Conservation (phyloP, 805 yeast species). For the Geotrichum ghanense region DNA sequence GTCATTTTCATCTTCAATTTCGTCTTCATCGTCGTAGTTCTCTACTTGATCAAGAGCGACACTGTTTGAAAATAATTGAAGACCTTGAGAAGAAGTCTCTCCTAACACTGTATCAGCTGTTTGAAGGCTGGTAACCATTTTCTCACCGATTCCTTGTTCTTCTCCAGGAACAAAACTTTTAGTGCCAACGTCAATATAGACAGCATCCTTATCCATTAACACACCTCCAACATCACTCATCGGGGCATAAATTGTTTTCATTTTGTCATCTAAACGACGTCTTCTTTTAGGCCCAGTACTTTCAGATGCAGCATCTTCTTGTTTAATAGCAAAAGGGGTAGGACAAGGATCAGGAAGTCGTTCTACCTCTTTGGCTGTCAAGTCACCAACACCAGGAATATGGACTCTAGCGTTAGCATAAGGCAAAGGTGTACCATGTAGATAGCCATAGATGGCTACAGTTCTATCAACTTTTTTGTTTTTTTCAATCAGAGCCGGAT, state of each 20-base stretch:
- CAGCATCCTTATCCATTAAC: conserved; percentile 93
- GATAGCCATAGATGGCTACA: conserved; percentile 84
- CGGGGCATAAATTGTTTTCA: conserved; percentile 92
- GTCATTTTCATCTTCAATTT: conserved; percentile 31
- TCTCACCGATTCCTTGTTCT: conserved; percentile 77
- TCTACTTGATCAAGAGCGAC: conserved; percentile 36
- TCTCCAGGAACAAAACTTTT: conserved; percentile 46
- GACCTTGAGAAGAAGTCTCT: conserved; percentile 54
- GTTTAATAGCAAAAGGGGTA: conserved; percentile 85
- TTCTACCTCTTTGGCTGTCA: conserved; percentile 62
- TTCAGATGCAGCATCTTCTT: conserved; percentile 62
- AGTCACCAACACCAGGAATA: conserved; percentile 93
- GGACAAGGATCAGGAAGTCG: conserved; percentile 98
- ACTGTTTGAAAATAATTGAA: conserved; percentile 61
- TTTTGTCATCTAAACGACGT: conserved; percentile 86
- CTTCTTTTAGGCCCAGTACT: conserved; percentile 50
- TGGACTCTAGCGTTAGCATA: conserved; percentile 64
- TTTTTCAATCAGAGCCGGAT: conserved; percentile 68
- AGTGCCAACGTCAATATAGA: conserved; percentile 72
- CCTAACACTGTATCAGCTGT: conserved; percentile 48
- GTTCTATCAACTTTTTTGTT: conserved; percentile 80
- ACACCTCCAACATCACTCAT: conserved; percentile 99
- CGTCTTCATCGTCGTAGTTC: conserved; percentile 29
- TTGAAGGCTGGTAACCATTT: conserved; percentile 72
- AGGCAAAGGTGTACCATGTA: conserved; percentile 86